phyloP scores from a whole-genome alignment of 768 basidiomycete genomes.

The Rossbeevera mucosa region DNA sequence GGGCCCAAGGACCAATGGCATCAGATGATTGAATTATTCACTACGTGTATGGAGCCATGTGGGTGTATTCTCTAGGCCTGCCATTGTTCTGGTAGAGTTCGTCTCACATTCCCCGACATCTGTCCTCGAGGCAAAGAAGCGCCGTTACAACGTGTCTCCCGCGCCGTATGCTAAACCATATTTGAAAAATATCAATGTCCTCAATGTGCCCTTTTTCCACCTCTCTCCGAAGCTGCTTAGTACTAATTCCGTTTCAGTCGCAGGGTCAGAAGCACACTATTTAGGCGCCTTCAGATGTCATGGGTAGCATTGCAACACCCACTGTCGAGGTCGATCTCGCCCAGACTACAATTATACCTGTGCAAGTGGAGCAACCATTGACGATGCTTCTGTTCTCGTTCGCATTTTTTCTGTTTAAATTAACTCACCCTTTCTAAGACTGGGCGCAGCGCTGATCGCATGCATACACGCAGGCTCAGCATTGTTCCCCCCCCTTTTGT shows the following conservation, averaged over 20 bases:
- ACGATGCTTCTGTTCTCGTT: not conserved
- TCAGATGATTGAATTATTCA: no score
- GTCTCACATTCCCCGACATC: not conserved
- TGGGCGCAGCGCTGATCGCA: not conserved
- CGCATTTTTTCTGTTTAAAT: not conserved
- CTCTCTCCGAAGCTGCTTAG: not conserved
- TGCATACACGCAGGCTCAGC: constrained; percentile 4
- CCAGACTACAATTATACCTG: not conserved
- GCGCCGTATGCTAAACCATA: not conserved
- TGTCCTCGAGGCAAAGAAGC: not conserved
- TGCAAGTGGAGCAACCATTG: not conserved
- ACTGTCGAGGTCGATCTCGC: not conserved
- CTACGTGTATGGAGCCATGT: no score
- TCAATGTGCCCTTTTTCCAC: not conserved
- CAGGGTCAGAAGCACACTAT: constrained; percentile 3
- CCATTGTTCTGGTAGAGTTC: no score
- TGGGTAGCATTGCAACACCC: constrained; percentile 10
- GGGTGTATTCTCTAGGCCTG: no score
- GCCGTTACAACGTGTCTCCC: not conserved
- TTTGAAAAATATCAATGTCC: not conserved
- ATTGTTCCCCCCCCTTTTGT: not conserved
- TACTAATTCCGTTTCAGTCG: constrained; percentile 11
- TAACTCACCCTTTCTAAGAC: not conserved
- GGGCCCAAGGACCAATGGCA: no score
- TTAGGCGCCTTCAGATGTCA: not conserved